phyloP scores from a whole-genome alignment of 257 asterid species.

The Przewalskia tangutica region DNA sequence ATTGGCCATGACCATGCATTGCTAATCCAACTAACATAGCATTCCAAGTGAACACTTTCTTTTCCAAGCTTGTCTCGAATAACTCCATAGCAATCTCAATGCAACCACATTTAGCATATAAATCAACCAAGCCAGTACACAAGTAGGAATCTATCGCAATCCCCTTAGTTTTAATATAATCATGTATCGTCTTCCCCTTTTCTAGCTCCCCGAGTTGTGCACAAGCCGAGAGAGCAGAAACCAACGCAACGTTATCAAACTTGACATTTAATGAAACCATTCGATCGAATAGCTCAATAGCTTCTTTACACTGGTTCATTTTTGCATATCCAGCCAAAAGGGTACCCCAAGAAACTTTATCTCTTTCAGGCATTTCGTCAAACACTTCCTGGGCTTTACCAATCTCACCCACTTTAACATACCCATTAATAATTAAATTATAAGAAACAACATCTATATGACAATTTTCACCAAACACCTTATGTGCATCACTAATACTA shows the following conservation, averaged over 20 bases:
- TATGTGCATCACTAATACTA: slow-evolving; percentile 21
- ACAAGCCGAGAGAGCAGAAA: slow-evolving; percentile 71
- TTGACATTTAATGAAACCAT: slow-evolving; percentile 29
- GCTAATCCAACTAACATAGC: slow-evolving; percentile 82
- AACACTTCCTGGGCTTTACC: slow-evolving; percentile 48
- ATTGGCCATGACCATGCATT: slow-evolving; percentile 51
- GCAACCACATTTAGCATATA: slow-evolving; percentile 74
- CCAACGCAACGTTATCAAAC: slow-evolving; percentile 52
- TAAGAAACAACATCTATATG: slow-evolving; percentile 58
- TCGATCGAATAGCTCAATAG: slow-evolving; percentile 44
- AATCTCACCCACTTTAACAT: slow-evolving; percentile 54
- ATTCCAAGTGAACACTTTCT: slow-evolving; percentile 60
- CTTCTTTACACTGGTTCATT: slow-evolving; percentile 34
- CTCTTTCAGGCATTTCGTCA: slow-evolving; percentile 55
- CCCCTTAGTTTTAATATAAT: slow-evolving; percentile 19
- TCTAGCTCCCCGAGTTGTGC: slow-evolving; percentile 62
- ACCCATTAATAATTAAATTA: slow-evolving; percentile 62
- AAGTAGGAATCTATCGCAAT: slow-evolving; percentile 42
- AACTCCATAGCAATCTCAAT: slow-evolving; percentile 46
- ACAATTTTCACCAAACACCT: slow-evolving; percentile 45
- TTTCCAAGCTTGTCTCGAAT: slow-evolving; percentile 27
- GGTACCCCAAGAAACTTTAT: slow-evolving; percentile 67
- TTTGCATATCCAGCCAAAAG: slow-evolving; percentile 74
- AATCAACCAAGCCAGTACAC: slow-evolving; percentile 69
- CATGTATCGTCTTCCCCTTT: slow-evolving; percentile 53